Conservation (phyloP, 2,329 filamentous ascomycete genomes). For the Zymoseptoria crescenta region DNA sequence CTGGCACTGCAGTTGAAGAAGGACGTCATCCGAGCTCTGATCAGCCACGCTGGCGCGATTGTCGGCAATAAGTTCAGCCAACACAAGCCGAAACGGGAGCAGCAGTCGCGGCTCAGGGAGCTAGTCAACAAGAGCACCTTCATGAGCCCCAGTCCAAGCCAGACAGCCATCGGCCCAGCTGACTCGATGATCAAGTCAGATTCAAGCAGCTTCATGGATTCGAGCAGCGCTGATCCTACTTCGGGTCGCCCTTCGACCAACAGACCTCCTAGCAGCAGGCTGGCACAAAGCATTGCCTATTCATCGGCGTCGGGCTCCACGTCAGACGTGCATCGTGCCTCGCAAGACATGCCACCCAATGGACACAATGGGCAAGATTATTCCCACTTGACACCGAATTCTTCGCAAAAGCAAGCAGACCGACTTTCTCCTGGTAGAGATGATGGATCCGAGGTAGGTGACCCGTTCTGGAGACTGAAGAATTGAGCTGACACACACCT, state of each 20-base stretch:
- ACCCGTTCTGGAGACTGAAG: background rate
- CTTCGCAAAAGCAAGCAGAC: background rate
- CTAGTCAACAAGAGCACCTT: slow-evolving; percentile 71
- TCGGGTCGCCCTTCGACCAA: slow-evolving; percentile 24
- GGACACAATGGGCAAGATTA: background rate
- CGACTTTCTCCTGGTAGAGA: background rate
- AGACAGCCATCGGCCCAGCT: slow-evolving; percentile 6
- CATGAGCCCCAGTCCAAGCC: slow-evolving; percentile 28
- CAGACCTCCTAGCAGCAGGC: slow-evolving; percentile 21
- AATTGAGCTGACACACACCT: background rate
- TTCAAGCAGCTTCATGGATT: slow-evolving; percentile 21
- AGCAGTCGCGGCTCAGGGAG: slow-evolving; percentile 72
- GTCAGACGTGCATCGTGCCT: slow-evolving; percentile 6
- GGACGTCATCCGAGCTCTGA: slow-evolving; percentile 85
- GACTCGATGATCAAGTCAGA: slow-evolving; percentile 18
- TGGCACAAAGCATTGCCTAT: slow-evolving; percentile 18
- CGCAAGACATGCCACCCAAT: slow-evolving; percentile 1
- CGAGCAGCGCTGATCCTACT: slow-evolving; percentile 10
- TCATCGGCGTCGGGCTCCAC: slow-evolving; percentile 18
- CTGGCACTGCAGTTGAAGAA: slow-evolving; percentile 88
- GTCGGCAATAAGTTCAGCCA: slow-evolving; percentile 95
- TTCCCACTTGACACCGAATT: background rate
- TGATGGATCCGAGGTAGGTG: background rate
- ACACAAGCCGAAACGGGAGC: slow-evolving; percentile 71
- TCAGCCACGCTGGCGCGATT: slow-evolving; percentile 91